These are phyloP conservation scores for Aspergillus terreus DNA, from an alignment of 2,329 filamentous ascomycete genomes.

Conservation along the genomic window DNA sequence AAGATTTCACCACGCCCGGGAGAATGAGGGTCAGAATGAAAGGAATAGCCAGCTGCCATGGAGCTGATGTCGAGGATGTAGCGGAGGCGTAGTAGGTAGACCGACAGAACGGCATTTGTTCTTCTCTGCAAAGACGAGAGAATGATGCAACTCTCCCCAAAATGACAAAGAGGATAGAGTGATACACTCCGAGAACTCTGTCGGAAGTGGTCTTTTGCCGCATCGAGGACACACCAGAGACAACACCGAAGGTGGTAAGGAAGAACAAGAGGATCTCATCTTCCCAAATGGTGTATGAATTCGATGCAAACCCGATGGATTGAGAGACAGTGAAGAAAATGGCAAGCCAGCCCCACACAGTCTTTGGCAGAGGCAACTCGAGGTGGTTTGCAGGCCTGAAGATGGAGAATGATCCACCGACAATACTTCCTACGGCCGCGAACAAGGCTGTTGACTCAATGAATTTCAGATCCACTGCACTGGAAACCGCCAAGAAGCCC, in stretches of 20 bases:
- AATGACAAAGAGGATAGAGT: conserved; percentile 77
- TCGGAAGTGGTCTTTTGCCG: conserved; percentile 65
- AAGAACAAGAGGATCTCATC: conserved; percentile 92
- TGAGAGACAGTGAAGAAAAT: conserved; percentile 78
- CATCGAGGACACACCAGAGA: conserved; percentile 71
- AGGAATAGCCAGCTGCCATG: conserved; percentile 82
- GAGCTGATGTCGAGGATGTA: conserved; percentile 85
- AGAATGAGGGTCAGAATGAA: conserved; percentile 68
- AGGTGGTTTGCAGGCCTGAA: conserved; percentile 38
- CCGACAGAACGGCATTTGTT: conserved; percentile 95
- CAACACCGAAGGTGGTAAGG: conserved; percentile 77
- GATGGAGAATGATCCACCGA: conserved; percentile 40
- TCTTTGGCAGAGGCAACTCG: conserved; percentile 61
- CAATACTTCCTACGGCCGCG: conserved; percentile 43
- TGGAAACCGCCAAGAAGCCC: conserved; percentile 15
- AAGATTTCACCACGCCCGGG: conserved; percentile 76
- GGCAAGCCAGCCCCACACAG: conserved; percentile 84
- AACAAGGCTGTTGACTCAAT: conserved; percentile 37
- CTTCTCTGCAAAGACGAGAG: conserved; percentile 90
- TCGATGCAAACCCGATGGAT: conserved; percentile 91
- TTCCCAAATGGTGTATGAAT: conserved; percentile 99
- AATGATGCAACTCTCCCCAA: conserved; percentile 77
- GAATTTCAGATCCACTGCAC: conserved; percentile 25
- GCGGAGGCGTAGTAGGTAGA: conserved; percentile 94
- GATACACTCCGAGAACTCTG: conserved; percentile 73